Evolutionary conservation across 768 basidiomycete genomes (phyloP), one percentile per base, ranked within the genome.

Genomic region (Boletus rubropictus): DNA sequence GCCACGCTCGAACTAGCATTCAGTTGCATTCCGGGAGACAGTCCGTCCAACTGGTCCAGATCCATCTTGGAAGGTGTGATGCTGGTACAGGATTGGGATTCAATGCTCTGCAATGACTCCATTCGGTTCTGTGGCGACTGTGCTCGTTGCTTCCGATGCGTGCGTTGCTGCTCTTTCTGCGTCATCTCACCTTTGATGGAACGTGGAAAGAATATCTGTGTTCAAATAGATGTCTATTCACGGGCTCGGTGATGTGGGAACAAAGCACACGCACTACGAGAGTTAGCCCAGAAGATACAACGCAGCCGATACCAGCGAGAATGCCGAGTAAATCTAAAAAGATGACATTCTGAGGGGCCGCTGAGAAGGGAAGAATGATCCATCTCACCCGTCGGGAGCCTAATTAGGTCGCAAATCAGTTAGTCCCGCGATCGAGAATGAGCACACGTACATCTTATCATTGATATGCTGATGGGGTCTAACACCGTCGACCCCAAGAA

Each of bases 191-290:
- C 69, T 63, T 84, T 76, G 36, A 84, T 74, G 5, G 83, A 85
- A 33, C 88, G 84, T 43, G 88, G 88, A 70, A 89, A 90, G 73
- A 90, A 90, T 29, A 89, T 85, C 86, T 88, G 15, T 51, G 25
- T 6, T 10, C 17, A 21, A 29, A 36, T n/a, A 28, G n/a, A 36
- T n/a, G 10, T 17, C 15, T 9, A n/a, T 22, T 42, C 18, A 1
- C 17, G 14, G 1, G 27, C 14, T 20, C 6, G 11, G 4, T 4
- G 14, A 29, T 22, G 3, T 31, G 20, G 9, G 5, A 15, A n/a
- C 4, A 11, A 37, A 33, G 41, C 11, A 24, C 14, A 31, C 34
- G 45, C 65, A 87, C 86, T 36, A 87, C 74, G 18, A 90, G 76
- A 0, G 87, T 90, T 49, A 89, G 75, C 5, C 73, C 82, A 0